A percentile compares a stretch with the other conserved stretches of the same genome.
Conservation (phyloP, 208 protist genomes). For the Trypanosomatidae sp. region DNA sequence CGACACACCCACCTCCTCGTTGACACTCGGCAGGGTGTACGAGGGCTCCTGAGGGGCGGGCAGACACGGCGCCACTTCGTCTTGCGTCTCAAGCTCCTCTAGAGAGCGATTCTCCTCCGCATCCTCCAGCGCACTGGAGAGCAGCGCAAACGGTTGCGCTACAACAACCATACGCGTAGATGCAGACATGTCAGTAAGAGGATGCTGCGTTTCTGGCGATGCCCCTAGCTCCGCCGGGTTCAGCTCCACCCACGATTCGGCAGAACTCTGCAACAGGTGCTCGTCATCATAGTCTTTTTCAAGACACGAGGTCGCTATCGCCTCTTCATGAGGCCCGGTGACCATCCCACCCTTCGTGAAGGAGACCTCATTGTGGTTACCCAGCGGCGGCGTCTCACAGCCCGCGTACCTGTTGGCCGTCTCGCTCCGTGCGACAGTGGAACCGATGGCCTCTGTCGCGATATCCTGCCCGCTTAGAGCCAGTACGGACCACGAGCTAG, state of each 20-base stretch:
- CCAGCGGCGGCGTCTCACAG: neutral
- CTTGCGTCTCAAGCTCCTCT: neutral
- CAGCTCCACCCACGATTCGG: constrained; percentile 29
- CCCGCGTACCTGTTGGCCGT: no score
- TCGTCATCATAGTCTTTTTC: neutral
- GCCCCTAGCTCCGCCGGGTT: constrained; percentile 7
- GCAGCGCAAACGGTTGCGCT: neutral
- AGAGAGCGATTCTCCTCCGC: neutral
- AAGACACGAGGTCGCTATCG: neutral
- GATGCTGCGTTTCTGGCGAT: neutral
- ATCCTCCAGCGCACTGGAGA: neutral
- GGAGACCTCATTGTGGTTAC: neutral
- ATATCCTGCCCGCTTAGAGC: neutral
- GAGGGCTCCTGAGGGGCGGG: neutral
- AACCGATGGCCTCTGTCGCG: neutral
- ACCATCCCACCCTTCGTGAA: neutral
- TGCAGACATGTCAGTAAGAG: neutral
- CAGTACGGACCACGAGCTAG: constrained; percentile 18
- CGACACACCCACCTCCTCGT: neutral
- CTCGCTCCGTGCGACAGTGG: neutral
- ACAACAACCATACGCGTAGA: neutral
- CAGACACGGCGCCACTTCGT: neutral
- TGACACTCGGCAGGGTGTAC: neutral
- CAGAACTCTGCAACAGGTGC: constrained; percentile 2
- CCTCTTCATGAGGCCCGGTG: neutral